phyloP scores from a whole-genome alignment of 352 stramenopile genomes.

The Globisporangium radiosum region DNA sequence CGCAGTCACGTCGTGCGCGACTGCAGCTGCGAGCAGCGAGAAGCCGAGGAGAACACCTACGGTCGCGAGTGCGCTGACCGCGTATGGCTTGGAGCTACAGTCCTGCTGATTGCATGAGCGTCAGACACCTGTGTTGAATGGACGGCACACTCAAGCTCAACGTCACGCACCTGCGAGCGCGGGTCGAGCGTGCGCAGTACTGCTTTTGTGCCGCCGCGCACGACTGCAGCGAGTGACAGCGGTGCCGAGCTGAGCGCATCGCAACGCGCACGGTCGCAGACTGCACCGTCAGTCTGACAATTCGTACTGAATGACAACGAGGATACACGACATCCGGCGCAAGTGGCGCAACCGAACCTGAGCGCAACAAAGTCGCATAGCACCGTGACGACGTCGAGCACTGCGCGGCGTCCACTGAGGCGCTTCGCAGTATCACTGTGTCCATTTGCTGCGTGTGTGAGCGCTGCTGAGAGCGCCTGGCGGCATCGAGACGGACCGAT shows the following conservation, averaged over 20 bases:
- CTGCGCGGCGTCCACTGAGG: neutral
- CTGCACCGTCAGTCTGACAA: neutral
- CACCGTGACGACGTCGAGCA: neutral
- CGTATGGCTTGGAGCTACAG: neutral
- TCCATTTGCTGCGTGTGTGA: neutral
- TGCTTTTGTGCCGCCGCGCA: conserved; percentile 5
- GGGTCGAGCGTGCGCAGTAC: conserved; percentile 4
- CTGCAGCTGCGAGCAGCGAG: neutral
- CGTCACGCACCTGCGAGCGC: neutral
- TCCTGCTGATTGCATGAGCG: neutral
- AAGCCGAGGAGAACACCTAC: conserved; percentile 9
- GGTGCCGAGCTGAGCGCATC: conserved; percentile 9
- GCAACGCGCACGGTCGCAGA: neutral
- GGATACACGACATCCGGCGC: too few relatives aligned
- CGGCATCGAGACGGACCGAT: too few relatives aligned
- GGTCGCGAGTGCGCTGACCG: neutral
- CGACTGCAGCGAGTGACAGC: conserved; percentile 15
- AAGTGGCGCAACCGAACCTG: conserved; percentile 2
- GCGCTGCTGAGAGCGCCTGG: neutral
- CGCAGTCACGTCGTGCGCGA: neutral
- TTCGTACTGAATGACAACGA: neutral
- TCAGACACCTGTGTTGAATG: neutral
- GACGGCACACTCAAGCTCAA: too few relatives aligned
- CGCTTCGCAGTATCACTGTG: neutral
- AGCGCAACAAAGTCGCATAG: conserved; percentile 14